A percentile compares a stretch with the other conserved stretches of the same genome.
Conservation (phyloP, 257 asterid species). For the Anisodus tanguticus region DNA sequence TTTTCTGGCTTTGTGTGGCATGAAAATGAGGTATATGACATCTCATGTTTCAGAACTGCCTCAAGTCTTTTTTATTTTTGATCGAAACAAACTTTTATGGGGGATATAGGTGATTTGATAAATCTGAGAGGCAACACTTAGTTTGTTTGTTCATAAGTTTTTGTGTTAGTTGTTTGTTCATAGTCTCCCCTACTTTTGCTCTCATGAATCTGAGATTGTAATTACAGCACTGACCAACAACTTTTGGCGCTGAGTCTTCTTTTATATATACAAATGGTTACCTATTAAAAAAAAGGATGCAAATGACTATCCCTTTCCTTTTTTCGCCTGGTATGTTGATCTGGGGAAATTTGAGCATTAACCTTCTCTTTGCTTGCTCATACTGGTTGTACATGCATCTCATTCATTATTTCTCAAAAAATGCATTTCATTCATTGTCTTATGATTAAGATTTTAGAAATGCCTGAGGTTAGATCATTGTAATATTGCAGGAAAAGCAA, state of each 20-base stretch:
- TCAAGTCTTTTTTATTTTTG: no score
- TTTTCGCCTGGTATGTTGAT: background rate
- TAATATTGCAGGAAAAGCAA: constrained; percentile 75
- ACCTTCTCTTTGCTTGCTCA: background rate
- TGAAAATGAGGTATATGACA: constrained; percentile 67
- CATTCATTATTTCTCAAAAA: background rate
- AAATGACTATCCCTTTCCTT: background rate
- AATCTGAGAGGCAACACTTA: no score
- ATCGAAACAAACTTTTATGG: no score
- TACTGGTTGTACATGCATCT: background rate
- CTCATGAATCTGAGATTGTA: no score
- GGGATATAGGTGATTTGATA: no score
- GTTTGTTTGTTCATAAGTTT: no score
- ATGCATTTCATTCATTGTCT: background rate
- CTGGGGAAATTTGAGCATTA: background rate
- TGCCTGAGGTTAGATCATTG: constrained; percentile 22
- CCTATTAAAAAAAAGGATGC: no score
- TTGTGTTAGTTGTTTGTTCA: no score
- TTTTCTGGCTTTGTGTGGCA: constrained; percentile 96
- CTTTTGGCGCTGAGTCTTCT: no score
- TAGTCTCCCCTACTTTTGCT: no score
- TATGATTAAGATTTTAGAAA: background rate
- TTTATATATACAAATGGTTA: no score
- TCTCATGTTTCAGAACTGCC: background rate
- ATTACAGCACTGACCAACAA: no score